phyloP scores from a whole-genome alignment of 139 green algal species.

The Chlorella ohadii region DNA sequence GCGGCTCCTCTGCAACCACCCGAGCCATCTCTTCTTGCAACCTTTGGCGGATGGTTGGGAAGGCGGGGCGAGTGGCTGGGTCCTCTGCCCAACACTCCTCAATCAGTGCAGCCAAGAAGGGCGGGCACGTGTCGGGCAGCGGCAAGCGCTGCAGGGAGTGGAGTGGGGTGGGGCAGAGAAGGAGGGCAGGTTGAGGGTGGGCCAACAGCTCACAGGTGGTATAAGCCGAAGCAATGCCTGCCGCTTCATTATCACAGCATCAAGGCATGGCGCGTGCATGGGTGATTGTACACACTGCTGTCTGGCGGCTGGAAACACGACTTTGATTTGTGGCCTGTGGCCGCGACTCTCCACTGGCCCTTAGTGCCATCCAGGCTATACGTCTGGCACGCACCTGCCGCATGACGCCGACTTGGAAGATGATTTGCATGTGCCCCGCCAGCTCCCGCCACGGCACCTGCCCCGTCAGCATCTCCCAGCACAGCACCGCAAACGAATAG shows the following conservation, averaged over 20 bases:
- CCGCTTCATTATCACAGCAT: background rate
- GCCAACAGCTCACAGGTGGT: background rate
- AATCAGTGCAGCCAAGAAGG: constrained; percentile 60
- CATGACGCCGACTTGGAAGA: constrained; percentile 64
- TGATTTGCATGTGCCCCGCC: constrained; percentile 79
- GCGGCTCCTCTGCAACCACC: background rate
- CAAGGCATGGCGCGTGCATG: no score
- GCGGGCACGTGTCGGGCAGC: constrained; percentile 55
- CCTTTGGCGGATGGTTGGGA: constrained; percentile 48
- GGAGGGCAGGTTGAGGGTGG: no score
- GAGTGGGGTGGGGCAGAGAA: background rate
- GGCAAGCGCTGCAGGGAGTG: constrained; percentile 50
- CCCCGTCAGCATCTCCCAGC: constrained; percentile 80
- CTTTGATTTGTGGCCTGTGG: background rate
- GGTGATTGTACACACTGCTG: no score
- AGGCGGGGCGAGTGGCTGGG: constrained; percentile 63
- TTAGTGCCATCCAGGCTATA: no score
- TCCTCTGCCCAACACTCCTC: constrained; percentile 73
- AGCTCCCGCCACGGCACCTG: constrained; percentile 76
- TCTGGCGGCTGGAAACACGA: no score
- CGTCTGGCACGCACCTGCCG: background rate
- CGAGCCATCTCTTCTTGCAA: constrained; percentile 34
- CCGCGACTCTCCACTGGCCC: no score
- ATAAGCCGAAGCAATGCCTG: no score
- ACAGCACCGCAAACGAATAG: constrained; percentile 69